Evolutionary conservation across 1,284 basidiomycete genomes (phyloP).

Genomic region (Microbotryomycetes sp.): DNA sequence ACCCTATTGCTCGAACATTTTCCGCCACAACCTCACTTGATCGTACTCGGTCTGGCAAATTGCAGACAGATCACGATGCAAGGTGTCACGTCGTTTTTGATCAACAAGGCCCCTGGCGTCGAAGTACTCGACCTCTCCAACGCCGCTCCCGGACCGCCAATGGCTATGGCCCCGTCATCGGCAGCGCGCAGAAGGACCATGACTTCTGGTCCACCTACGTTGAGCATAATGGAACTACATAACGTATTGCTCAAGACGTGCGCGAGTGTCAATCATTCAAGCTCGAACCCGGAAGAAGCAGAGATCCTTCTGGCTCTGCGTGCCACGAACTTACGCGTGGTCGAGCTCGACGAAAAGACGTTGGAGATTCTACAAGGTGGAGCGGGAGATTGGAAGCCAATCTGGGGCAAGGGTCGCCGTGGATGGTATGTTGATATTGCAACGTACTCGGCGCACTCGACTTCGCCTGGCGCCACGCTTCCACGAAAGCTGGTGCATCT

Average conservation of each 20-base stretch:
- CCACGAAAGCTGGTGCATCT: constrained; percentile 54
- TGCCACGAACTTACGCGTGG: constrained; percentile 67
- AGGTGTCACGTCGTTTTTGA: constrained; percentile 63
- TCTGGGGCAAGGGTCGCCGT: constrained; percentile 81
- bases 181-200: constrained; percentile 8
- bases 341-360: constrained; percentile 73
- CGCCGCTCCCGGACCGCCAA: constrained; percentile 52
- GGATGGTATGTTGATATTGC: constrained; percentile 56
- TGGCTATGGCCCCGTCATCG: constrained; percentile 35
- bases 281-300: constrained; percentile 15
- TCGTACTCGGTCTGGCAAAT: constrained; percentile 81
- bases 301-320: constrained; percentile 16
- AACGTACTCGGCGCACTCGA: constrained; percentile 4
- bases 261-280: constrained; percentile 7
- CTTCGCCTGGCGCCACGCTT: constrained; percentile 29
- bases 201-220: constrained; percentile 5
- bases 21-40: constrained; percentile 63
- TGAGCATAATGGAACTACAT: constrained; percentile 32
- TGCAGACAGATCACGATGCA: constrained; percentile 64
- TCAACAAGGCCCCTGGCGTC: constrained; percentile 61
- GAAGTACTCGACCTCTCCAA: constrained; percentile 78
- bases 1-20: constrained; percentile 50
- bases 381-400: constrained; percentile 71
- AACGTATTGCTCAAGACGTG: constrained; percentile 22
- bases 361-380: constrained; percentile 66